These are phyloP conservation scores for Russula dissimulans DNA, from an alignment of 768 basidiomycete genomes.

Conservation along the genomic window DNA sequence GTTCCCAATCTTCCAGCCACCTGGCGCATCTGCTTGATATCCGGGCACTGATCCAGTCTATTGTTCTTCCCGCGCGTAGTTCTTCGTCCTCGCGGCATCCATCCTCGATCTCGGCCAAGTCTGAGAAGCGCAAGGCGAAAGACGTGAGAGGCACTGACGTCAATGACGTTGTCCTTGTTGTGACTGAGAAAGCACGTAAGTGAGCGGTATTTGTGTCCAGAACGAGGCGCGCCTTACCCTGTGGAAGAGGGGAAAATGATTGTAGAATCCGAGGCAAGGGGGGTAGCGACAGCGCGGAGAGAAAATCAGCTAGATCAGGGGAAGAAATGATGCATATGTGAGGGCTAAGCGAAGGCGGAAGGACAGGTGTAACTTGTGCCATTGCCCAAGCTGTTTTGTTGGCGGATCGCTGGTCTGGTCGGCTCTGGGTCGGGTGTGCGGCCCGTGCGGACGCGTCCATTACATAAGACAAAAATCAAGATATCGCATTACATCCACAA, in stretches of 20 bases:
- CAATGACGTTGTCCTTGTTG: constrained; percentile 66
- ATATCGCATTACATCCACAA: no score
- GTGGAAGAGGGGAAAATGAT: constrained; percentile 75
- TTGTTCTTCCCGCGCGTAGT: constrained; percentile 63
- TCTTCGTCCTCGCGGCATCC: constrained; percentile 76
- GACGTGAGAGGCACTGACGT: constrained; percentile 60
- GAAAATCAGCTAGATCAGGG: constrained; percentile 54
- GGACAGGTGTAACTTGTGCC: constrained; percentile 36
- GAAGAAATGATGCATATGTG: constrained; percentile 71
- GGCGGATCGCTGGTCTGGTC: neutral
- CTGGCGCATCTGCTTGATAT: constrained; percentile 50
- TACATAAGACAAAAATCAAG: no score
- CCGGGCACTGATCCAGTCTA: constrained; percentile 80
- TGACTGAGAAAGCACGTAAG: constrained; percentile 39
- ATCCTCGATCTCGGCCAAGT: constrained; percentile 58
- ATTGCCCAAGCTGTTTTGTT: neutral
- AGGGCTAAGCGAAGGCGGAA: constrained; percentile 73
- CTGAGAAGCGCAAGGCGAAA: constrained; percentile 73
- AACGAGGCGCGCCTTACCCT: constrained; percentile 38
- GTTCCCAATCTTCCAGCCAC: constrained; percentile 66
- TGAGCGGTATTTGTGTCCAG: constrained; percentile 3
- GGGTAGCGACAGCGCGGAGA: constrained; percentile 52
- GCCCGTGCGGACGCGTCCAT: no score
- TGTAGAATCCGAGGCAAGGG: constrained; percentile 67
- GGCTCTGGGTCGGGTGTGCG: neutral